phyloP scores from a whole-genome alignment of 257 asterid genomes.

The Solanum sejunctum region DNA sequence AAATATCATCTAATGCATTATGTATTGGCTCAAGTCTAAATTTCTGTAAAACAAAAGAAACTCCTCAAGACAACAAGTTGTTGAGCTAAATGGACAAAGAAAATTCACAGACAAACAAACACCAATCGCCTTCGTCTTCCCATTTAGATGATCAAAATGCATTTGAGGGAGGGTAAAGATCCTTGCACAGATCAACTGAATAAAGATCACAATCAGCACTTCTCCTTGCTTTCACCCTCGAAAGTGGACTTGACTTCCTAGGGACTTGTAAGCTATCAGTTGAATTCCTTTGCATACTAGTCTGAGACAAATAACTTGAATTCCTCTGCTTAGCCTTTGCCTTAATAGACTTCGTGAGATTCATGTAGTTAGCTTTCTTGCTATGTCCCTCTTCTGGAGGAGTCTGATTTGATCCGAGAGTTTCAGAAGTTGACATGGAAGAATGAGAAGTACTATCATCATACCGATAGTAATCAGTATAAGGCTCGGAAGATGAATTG shows the following conservation, averaged over 20 bases:
- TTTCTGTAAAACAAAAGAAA: neutral
- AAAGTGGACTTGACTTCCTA: conserved; percentile 54
- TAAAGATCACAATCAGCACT: conserved; percentile 47
- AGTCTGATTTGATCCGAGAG: conserved; percentile 33
- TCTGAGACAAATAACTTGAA: conserved; percentile 6
- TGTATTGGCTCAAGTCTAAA: neutral
- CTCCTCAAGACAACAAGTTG: conserved; percentile 22
- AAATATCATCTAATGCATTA: neutral
- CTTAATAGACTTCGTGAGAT: conserved; percentile 31
- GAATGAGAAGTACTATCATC: conserved; percentile 73
- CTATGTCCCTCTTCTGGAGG: conserved; percentile 6
- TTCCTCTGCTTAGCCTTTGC: conserved; percentile 26
- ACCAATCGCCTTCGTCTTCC: neutral
- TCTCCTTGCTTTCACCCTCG: conserved; percentile 42
- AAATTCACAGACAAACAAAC: neutral
- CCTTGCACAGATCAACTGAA: conserved; percentile 20
- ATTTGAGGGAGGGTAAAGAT: conserved; percentile 33
- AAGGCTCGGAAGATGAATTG: conserved; percentile 47
- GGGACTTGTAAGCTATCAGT: conserved; percentile 29
- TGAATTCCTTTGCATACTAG: conserved; percentile 32
- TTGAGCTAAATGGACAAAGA: conserved; percentile 7
- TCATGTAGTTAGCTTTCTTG: conserved; percentile 60
- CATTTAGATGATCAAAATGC: neutral
- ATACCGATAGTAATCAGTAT: conserved; percentile 23
- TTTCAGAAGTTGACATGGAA: conserved; percentile 47